Evolutionary conservation across 2,329 filamentous ascomycete species (phyloP).

Genomic region (Grosmannia clavigera): DNA sequence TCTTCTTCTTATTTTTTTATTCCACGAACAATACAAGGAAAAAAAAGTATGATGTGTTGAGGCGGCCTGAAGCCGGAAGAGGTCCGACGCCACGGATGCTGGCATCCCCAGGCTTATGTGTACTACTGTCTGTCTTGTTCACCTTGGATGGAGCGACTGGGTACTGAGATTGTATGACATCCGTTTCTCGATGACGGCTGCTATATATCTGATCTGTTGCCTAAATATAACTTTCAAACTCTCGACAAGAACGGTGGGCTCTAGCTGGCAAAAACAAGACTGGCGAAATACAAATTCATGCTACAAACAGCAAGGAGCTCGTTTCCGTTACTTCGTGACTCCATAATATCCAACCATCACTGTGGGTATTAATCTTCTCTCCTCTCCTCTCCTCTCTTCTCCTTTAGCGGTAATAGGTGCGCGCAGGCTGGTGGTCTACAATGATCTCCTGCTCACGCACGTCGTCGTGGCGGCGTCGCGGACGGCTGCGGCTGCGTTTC

Average conservation of each 20-base stretch:
- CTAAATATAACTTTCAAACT: background rate
- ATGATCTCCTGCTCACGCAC: constrained; percentile 58
- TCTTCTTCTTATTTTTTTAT: constrained; percentile 8
- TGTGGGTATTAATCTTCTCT: background rate
- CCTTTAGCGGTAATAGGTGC: constrained; percentile 12
- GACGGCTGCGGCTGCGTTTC: constrained; percentile 18
- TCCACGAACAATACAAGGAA: constrained; percentile 3
- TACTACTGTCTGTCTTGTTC: background rate
- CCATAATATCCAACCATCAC: background rate
- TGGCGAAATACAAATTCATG: background rate
- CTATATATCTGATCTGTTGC: background rate
- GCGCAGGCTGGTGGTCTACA: constrained; percentile 35
- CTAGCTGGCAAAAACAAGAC: background rate
- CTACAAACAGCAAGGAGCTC: no score
- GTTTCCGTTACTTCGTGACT: background rate
- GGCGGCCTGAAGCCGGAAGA: background rate
- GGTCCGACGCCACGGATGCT: background rate
- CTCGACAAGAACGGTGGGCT: background rate
- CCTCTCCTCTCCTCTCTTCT: background rate
- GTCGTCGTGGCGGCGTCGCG: constrained; percentile 34
- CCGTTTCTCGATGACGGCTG: background rate
- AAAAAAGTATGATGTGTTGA: constrained; percentile 1
- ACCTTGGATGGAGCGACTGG: background rate
- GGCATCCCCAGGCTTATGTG: background rate
- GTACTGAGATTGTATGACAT: background rate